Evolutionary conservation across 495 filamentous ascomycete species (phyloP), one percentile per base, ranked within the genome.

Genomic region (Penicillium daleae): DNA sequence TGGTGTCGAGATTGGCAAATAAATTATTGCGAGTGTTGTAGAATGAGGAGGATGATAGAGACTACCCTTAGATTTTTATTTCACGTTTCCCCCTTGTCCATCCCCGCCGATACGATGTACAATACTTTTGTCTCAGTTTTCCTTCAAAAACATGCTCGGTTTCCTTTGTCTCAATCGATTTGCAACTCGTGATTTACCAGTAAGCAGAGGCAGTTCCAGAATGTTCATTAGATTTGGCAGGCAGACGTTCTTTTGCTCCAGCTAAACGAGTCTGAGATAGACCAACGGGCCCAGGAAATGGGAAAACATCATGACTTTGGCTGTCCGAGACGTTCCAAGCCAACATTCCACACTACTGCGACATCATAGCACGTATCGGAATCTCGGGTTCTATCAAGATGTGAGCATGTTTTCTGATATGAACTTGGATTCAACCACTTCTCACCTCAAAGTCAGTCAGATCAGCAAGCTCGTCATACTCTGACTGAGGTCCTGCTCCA

Each of bases 1-100:
- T 39, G 92, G 91, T 78, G 88, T 94, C 56, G 92, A 96, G 80
- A 93, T 96, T 64, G 75, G 76, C 63, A 84, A 83, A 75, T 80
- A 82, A 51, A 71, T 55, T 60, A 65, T 52, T 71, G 19, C 58
- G 60, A 56, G 46, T 54, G 39, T 49, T 67, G 58, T 66, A 63
- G 65, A 44, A 56, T 60, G 52, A 59, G 68, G 70, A 72, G 72
- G 73, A 75, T 75, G 60, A 74, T 76, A 74, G 67, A 73, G 72
- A 73, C 66, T 68, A 68, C 66, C 70, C 62, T 62, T 76, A 77
- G 74, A 77, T 67, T 73, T 75, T 60, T 63, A n/a, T 62, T 68
- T 70, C 59, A 48, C 37, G 42, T 64, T 61, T 44, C 64, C 59
- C 57, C 60, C 60, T 72, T 72, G 70, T 72, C 59, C 70, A 72